Conservation (phyloP, 768 basidiomycete genomes). For the Imleria badia region DNA sequence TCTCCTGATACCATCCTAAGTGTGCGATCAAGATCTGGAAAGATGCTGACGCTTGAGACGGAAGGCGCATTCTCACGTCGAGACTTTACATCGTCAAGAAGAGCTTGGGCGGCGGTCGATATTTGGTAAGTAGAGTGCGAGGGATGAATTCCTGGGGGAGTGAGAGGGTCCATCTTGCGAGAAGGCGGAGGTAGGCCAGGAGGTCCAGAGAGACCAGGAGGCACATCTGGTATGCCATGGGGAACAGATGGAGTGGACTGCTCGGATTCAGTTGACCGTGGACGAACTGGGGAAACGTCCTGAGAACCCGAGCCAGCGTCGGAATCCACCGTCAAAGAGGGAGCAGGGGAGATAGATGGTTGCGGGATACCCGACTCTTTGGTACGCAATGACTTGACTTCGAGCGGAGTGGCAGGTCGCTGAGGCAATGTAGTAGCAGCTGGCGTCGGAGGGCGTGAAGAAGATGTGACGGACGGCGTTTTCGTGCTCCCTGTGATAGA, state of each 20-base stretch:
- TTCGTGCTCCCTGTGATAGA: constrained; percentile 37
- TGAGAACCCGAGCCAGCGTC: constrained; percentile 46
- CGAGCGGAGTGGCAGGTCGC: constrained; percentile 46
- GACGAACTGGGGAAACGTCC: constrained; percentile 42
- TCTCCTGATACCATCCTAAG: constrained; percentile 67
- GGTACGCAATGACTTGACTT: constrained; percentile 37
- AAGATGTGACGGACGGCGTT: constrained; percentile 46
- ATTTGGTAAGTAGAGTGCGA: constrained; percentile 72
- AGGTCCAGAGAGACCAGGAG: constrained; percentile 64
- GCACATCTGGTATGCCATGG: constrained; percentile 51
- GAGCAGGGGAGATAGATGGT: constrained; percentile 41
- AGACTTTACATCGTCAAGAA: constrained; percentile 80
- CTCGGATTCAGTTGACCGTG: constrained; percentile 40
- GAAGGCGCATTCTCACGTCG: constrained; percentile 60
- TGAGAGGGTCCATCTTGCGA: constrained; percentile 53
- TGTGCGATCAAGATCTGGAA: constrained; percentile 89
- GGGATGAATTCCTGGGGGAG: constrained; percentile 39
- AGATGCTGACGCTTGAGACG: constrained; percentile 53
- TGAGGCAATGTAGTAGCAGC: constrained; percentile 37
- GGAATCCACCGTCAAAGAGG: constrained; percentile 50
- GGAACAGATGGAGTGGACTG: constrained; percentile 40
- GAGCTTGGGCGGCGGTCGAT: constrained; percentile 79
- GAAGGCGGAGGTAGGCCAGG: constrained; percentile 44
- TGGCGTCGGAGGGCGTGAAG: constrained; percentile 62
- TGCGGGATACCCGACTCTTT: constrained; percentile 44